Evolutionary conservation across 2,329 filamentous ascomycete species (phyloP), one percentile per base, ranked within the genome.

Genomic region (Stachybotrys chlorohalonatus): DNA sequence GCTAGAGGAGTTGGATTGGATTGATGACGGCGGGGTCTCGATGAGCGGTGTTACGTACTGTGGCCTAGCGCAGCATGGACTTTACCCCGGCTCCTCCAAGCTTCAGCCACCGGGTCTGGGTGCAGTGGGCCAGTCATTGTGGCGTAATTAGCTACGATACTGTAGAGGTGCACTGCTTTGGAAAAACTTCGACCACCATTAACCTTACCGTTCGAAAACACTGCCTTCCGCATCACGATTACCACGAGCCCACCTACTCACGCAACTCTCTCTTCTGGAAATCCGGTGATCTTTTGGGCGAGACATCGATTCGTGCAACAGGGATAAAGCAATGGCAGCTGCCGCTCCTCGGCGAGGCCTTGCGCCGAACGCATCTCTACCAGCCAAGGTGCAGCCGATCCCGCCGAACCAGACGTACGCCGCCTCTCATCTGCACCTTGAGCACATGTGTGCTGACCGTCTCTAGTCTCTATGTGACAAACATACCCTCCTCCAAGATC

Each of bases 401-500:
- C 75, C 85, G 57, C 87, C 88, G 49, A 92, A 89, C 65, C 88
- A 91, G 72, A 90, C 87, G 84, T 89, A 70, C 75, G 85, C 75
- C 58, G 13, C 58, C 58, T 36, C 62, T 60, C 36, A 56, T 47
- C 7, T 24, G 31, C 54, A 11, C 36, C 6, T 31, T 16, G 6
- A 32, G 8, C 13, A 11, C 47, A 11, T 6, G 16, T 51, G 17
- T 5, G 36, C 60, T 62, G 51, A 57, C 16, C 31, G 11, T 31
- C n/a, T 8, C 2, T 51, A 95, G 90, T 9, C 82, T 99, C 59
- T 99, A 97, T 68, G 81, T 95, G 63, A 88, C 85, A 53, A 96
- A 96, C 65, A 81, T 99, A 2, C 81, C 81, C 1, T 90, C 90
- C 24, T 83, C 91, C 58, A 96, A 96, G 75, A 83, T 97, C 59